A percentile compares a stretch with the other conserved stretches of the same genome.
Evolutionary conservation across 73 alveolate genomes (phyloP).

Genomic region (Paramecium sexaurelia): DNA sequence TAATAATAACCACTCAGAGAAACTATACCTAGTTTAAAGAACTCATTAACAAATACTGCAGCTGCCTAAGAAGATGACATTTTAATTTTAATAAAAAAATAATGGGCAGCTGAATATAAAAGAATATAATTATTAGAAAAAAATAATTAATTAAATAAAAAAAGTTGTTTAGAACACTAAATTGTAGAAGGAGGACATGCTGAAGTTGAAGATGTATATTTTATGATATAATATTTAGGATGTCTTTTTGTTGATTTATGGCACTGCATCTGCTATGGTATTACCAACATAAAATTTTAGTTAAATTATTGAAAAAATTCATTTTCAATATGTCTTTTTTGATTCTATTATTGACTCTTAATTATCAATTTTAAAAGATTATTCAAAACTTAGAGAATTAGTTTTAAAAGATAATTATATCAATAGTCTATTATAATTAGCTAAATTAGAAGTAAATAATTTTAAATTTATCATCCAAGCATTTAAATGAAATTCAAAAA

Average conservation of each 20-base stretch:
- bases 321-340: slow-evolving; percentile 88
- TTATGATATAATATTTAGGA: slow-evolving; percentile 56
- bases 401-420: slow-evolving; percentile 86
- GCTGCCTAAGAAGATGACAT: slow-evolving; percentile 87
- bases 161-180: slow-evolving; percentile 81
- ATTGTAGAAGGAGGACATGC: slow-evolving; percentile 98
- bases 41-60: slow-evolving; percentile 49
- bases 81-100: slow-evolving; percentile 79
- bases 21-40: not conserved
- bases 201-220: slow-evolving; percentile 88
- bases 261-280: slow-evolving; percentile 91
- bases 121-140: slow-evolving; percentile 83
- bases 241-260: slow-evolving; percentile 87
- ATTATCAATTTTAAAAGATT: slow-evolving; percentile 80
- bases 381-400: slow-evolving; percentile 82
- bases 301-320: slow-evolving; percentile 82
- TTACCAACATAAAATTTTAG: slow-evolving; percentile 86
- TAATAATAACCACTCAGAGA: not conserved
- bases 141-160: slow-evolving; percentile 84
- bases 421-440: slow-evolving; percentile 85
- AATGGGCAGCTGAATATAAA: slow-evolving; percentile 89
- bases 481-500: slow-evolving; percentile 80
- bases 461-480: slow-evolving; percentile 64
- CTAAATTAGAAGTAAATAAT: slow-evolving; percentile 85
- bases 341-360: slow-evolving; percentile 85